These are phyloP conservation scores for Claviceps citrina DNA, from an alignment of 2,329 filamentous ascomycete genomes.

Conservation along the genomic window DNA sequence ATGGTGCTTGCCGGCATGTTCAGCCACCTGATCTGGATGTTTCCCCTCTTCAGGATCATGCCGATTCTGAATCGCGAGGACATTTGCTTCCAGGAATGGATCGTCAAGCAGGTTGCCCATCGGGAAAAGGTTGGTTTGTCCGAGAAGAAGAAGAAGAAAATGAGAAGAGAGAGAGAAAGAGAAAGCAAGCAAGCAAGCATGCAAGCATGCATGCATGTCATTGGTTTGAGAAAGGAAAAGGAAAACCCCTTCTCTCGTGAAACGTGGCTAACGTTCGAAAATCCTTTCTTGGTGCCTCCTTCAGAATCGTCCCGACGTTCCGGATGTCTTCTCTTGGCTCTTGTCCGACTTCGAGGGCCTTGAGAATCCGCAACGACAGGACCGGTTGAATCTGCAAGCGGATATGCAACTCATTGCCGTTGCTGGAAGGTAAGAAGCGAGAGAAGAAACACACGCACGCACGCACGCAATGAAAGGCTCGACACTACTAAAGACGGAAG, in stretches of 20 bases:
- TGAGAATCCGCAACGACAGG: constrained; percentile 8
- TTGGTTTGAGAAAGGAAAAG: too few species aligned
- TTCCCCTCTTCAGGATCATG: constrained; percentile 10
- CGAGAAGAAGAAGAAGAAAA: not conserved
- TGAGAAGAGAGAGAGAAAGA: not conserved
- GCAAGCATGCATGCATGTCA: too few species aligned
- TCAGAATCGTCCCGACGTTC: constrained; percentile 8
- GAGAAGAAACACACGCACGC: too few species aligned
- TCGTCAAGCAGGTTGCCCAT: constrained; percentile 1
- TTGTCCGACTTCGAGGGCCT: constrained; percentile 13
- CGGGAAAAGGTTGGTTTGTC: constrained; percentile 2
- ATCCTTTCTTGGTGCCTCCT: not conserved
- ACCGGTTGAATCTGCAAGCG: constrained; percentile 13
- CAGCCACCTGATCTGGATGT: constrained; percentile 10
- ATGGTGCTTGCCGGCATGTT: constrained; percentile 13
- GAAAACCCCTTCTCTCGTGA: not conserved
- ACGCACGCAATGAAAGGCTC: not conserved
- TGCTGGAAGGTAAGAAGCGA: constrained; percentile 15
- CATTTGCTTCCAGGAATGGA: constrained; percentile 9
- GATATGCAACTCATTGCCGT: constrained; percentile 18
- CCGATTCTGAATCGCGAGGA: constrained; percentile 11
- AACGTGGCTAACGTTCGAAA: not conserved
- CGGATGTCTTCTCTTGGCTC: constrained; percentile 20
- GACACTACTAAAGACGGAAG: not conserved
- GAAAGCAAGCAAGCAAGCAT: too few species aligned